Base-by-base conservation (phyloP, 2,329 filamentous ascomycete species). In the Lasiodiplodia theobromae region DNA sequence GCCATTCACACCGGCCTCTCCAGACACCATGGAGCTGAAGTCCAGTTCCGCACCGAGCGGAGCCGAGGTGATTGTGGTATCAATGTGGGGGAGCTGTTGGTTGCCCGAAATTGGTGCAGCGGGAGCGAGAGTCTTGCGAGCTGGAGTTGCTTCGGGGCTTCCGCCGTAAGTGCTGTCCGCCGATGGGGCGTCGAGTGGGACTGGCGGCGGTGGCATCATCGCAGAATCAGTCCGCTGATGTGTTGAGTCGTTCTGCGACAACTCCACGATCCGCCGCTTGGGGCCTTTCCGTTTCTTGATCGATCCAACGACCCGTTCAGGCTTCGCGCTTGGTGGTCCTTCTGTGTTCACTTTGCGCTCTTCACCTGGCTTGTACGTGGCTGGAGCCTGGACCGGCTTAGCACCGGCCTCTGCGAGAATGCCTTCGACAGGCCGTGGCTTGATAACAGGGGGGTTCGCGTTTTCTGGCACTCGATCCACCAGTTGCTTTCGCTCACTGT, bases 401-500 rank as follows among this genome's bases (percentile, higher is more conserved):
- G 49, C 34, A 23, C 49, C 58, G 16, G 64, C 25, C 38, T 68
- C 57, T 11, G 64, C 44, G 52, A 69, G 62, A 11, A 79, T 75
- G 69, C 85, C 83, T 72, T 92, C 90, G 16, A 88, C 86, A 4
- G 86, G 84, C 31, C 86, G 84, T 16, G 91, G 88, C 77, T 91
- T 93, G 69, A 97, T 87, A 18, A 97, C 90, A 0, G 94, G 93
- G 10, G 94, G 89, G 47, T 87, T 89, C 31, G 91, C 87, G 21
- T 90, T 88, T 73, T 96, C 90, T 2, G 92, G 91, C 12, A 86
- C 92, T 57, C 94, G 89, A 63, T 97, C 94, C 5, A 94, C 87
- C 53, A 99, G 85, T 72, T 92, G 91, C 74, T 93, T 93, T 77
- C 89, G 90, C 82, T 99, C 96, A 18, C 89, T 87, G 75, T 93